Evolutionary conservation across 1,284 basidiomycete genomes (phyloP), one percentile per base, ranked within the genome.

Genomic region (Bondarzewia mesenterica): DNA sequence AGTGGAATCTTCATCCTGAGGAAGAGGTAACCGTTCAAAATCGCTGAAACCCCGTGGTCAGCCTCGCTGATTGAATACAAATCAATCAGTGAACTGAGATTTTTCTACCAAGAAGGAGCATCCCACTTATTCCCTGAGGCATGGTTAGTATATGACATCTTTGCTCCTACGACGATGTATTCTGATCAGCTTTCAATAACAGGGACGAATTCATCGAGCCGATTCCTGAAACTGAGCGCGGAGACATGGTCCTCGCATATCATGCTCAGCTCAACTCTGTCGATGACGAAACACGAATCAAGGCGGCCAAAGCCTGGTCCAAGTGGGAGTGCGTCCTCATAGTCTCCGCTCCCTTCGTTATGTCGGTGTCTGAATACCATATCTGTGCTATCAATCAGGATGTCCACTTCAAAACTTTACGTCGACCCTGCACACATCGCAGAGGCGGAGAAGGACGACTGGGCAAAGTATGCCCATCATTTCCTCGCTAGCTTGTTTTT

Each of bases 1-100:
- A 88, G 85, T 21, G 93, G 93, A 0, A 93, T 97, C 52, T 96
- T 96, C 60, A 89, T 89, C 7, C 71, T 95, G 27, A 76, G 91
- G 37, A 82, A 81, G 66, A 85, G 78, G 84, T 84, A 49, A n/a
- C n/a, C 14, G 61, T 21, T 23, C 12, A 4, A 6, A 32, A 7
- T 32, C 6, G n/a, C n/a, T n/a, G n/a, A n/a, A 32, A n/a, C 40
- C 46, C 16, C 20, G 23, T 42, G 46, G 18, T 29, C 21, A 39
- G 26, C 42, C 32, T 23, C 23, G 16, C 26, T 36, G 23, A n/a
- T 10, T 47, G 36, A 36, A 12, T 38, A 16, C 18, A 44, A 18
- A 20, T 22, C 21, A 8, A 37, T 15, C 43, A 87, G 82, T 57
- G 94, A 98, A 66, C 76, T 97, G 23, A 73, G 78, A 22, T 97